Evolutionary conservation across 148 eudicot species (phyloP), one percentile per base, ranked within the genome.

Genomic region (Diospyros lotus): DNA sequence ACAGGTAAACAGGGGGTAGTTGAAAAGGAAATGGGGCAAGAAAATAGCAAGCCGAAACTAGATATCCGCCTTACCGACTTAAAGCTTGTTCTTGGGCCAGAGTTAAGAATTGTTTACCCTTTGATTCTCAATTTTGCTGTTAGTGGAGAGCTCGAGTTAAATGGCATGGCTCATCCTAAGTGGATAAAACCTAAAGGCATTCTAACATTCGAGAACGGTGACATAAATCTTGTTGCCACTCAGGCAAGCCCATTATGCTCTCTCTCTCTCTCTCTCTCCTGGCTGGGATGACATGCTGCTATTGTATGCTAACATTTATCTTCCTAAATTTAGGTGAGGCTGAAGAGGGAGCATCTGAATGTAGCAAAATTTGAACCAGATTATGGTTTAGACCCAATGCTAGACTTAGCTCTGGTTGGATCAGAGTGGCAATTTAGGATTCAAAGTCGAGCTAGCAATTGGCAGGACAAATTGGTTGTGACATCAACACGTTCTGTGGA

Each of bases 381-480:
- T 69, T 85, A 93, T 82, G 99, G 99, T 71, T 84, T 96, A 59
- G 98, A 96, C 81, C 99, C 99, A 38, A 84, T 86, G 82, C 76
- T 96, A 71, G 99, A 96, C 86, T 83, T 96, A 15, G 99, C 97
- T 76, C 81, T 96, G 85, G 99, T 93, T 73, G 98, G 99, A 77
- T 91, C 99, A 9, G 99, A 96, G 81, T 96, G 99, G 99, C 98
- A 96, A 82, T 96, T 96, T 82, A 87, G 99, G 85, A 89, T 96
- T 78, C 99, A 96, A 80, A 91, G 99, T 60, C 93, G 89, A 73
- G 94, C 98, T 79, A 96, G 98, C 84, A 93, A 96, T 80, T 96
- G 99, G 99, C 99, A 96, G 83, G 99, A 96, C 71, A 96, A 89
- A 74, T 81, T 96, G 89, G 97, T 89, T 44, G 99, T 96, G 41